Conservation (phyloP, 495 filamentous ascomycete genomes). For the Penicillium lividum region DNA sequence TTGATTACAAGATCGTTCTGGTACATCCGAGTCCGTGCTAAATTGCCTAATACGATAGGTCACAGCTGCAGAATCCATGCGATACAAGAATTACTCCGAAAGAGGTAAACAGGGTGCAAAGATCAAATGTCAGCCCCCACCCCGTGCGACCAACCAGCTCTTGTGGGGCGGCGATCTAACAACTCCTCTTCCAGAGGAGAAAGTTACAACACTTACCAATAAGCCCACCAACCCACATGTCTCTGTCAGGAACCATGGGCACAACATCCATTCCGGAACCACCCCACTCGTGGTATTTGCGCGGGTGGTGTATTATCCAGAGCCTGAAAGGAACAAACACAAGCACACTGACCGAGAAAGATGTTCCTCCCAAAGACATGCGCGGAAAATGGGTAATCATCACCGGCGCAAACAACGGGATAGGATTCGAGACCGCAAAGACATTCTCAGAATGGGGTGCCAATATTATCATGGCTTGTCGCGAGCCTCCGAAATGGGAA, state of each 20-base stretch:
- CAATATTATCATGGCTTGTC: slow-evolving; percentile 34
- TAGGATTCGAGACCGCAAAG: slow-evolving; percentile 35
- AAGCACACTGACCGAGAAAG: neutral
- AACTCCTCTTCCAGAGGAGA: neutral
- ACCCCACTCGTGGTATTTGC: neutral
- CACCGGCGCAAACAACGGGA: slow-evolving; percentile 36
- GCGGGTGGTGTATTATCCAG: neutral
- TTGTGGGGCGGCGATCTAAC: neutral
- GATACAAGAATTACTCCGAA: neutral
- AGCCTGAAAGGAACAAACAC: neutral
- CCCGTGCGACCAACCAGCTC: neutral
- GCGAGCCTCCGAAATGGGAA: slow-evolving; percentile 28
- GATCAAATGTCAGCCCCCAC: neutral
- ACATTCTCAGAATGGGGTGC: slow-evolving; percentile 27
- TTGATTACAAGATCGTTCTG: too few species aligned
- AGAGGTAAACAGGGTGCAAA: neutral
- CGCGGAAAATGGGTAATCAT: slow-evolving; percentile 31
- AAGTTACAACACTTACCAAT: neutral
- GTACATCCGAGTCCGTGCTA: too few species aligned
- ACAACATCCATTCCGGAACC: neutral
- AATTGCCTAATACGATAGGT: neutral
- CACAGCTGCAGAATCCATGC: neutral
- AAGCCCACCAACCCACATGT: neutral
- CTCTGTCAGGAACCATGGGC: neutral
- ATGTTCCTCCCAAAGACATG: neutral